A percentile compares a stretch with the other conserved stretches of the same genome.
phyloP scores from a whole-genome alignment of 2,329 filamentous ascomycete genomes.

The Paecilomyces sp. region DNA sequence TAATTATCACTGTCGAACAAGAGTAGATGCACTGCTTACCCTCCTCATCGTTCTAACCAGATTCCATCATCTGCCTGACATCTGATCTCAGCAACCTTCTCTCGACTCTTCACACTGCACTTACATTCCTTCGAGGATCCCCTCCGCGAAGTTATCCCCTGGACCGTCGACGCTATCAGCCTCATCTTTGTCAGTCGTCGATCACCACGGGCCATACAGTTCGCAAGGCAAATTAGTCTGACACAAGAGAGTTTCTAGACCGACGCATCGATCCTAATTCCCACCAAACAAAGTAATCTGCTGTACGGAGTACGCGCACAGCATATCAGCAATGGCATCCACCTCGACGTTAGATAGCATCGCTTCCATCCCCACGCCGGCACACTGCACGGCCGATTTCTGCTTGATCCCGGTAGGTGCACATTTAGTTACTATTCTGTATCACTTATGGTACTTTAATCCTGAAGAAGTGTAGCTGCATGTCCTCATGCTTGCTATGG shows the following conservation, averaged over 20 bases:
- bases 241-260: background rate
- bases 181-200: background rate
- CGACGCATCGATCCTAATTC: background rate
- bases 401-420: constrained; percentile 71
- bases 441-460: background rate
- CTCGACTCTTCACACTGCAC: background rate
- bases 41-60: background rate
- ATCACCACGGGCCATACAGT: background rate
- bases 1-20: too few species aligned
- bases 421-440: background rate
- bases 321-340: background rate
- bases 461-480: too few species aligned
- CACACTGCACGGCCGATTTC: constrained; percentile 78
- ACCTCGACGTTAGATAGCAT: constrained; percentile 4
- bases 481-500: background rate
- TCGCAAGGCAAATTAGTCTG: background rate
- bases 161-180: background rate
- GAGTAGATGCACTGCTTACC: background rate
- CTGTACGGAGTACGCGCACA: background rate
- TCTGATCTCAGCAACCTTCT: background rate
- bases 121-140: background rate
- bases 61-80: background rate
- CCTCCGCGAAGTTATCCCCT: background rate
- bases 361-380: constrained; percentile 51
- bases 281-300: background rate